These are phyloP conservation scores for Leccinum olivaceopallidum DNA, from an alignment of 768 basidiomycete species.

Conservation along the genomic window DNA sequence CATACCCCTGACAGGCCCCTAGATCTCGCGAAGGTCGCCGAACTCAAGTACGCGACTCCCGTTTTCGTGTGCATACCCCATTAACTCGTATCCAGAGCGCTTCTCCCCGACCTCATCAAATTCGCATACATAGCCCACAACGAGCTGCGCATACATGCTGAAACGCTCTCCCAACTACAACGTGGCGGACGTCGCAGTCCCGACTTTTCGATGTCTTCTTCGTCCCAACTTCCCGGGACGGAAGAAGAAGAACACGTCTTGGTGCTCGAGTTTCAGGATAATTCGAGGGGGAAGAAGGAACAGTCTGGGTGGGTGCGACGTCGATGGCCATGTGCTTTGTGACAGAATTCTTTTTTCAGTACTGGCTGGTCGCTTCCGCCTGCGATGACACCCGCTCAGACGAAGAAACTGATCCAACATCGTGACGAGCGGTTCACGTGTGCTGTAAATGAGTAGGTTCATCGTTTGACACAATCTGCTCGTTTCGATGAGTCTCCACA, in stretches of 20 bases:
- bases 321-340: not conserved
- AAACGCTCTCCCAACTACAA: slow-evolving; percentile 26
- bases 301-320: slow-evolving; percentile 25
- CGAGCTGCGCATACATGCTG: slow-evolving; percentile 57
- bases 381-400: slow-evolving; percentile 53
- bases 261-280: slow-evolving; percentile 52
- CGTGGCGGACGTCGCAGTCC: slow-evolving; percentile 38
- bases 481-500: slow-evolving; percentile 24
- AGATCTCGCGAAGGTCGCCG: slow-evolving; percentile 74
- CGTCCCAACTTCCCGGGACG: slow-evolving; percentile 27
- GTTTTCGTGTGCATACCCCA: not conserved
- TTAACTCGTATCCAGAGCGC: slow-evolving; percentile 47
- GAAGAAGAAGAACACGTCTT: slow-evolving; percentile 50
- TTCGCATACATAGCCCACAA: slow-evolving; percentile 78
- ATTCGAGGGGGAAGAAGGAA: slow-evolving; percentile 35
- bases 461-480: not conserved
- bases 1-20: slow-evolving; percentile 56
- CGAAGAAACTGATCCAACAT: slow-evolving; percentile 70
- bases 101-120: slow-evolving; percentile 78
- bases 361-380: slow-evolving; percentile 24
- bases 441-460: slow-evolving; percentile 67
- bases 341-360: slow-evolving; percentile 10
- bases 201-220: slow-evolving; percentile 38
- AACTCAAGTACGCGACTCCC: slow-evolving; percentile 63
- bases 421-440: slow-evolving; percentile 63